Conservation (phyloP, 75 land plant genomes). For the Azolla pinnata region DNA sequence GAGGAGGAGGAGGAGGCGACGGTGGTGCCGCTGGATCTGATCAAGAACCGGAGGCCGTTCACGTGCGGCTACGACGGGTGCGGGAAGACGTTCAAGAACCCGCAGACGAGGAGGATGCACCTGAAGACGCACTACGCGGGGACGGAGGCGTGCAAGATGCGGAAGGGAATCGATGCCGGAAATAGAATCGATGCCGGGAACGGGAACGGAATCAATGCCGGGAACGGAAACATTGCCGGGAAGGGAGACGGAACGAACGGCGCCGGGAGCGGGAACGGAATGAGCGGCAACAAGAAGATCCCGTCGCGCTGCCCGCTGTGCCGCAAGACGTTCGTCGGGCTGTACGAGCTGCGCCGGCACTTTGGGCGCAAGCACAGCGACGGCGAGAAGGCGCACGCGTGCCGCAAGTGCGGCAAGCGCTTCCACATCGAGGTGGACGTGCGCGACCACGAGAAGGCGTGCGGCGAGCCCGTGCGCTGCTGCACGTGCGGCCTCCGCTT, state of each 20-base stretch:
- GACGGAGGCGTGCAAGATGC: background rate
- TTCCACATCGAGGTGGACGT: slow-evolving; percentile 40
- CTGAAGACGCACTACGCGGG: slow-evolving; percentile 17
- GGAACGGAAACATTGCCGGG: background rate
- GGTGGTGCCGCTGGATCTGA: background rate
- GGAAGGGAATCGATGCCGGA: background rate
- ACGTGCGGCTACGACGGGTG: background rate
- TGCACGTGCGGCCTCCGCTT: slow-evolving; percentile 36
- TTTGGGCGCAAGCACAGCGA: slow-evolving; percentile 40
- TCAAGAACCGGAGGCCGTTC: background rate
- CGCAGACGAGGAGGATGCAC: slow-evolving; percentile 39
- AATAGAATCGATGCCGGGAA: background rate
- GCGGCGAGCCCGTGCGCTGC: slow-evolving; percentile 33
- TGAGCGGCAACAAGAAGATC: slow-evolving; percentile 35
- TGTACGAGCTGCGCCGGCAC: slow-evolving; percentile 37
- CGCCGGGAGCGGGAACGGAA: background rate
- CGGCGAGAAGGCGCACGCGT: slow-evolving; percentile 32
- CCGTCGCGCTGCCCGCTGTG: slow-evolving; percentile 39
- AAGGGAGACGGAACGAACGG: background rate
- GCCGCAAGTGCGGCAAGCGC: slow-evolving; percentile 25
- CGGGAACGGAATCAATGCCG: background rate
- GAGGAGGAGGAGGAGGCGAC: background rate
- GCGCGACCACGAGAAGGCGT: slow-evolving; percentile 34
- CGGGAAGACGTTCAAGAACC: slow-evolving; percentile 26
- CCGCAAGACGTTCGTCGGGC: slow-evolving; percentile 31